phyloP scores from a whole-genome alignment of 2,329 filamentous ascomycete genomes.

The Ilyonectria robusta region DNA sequence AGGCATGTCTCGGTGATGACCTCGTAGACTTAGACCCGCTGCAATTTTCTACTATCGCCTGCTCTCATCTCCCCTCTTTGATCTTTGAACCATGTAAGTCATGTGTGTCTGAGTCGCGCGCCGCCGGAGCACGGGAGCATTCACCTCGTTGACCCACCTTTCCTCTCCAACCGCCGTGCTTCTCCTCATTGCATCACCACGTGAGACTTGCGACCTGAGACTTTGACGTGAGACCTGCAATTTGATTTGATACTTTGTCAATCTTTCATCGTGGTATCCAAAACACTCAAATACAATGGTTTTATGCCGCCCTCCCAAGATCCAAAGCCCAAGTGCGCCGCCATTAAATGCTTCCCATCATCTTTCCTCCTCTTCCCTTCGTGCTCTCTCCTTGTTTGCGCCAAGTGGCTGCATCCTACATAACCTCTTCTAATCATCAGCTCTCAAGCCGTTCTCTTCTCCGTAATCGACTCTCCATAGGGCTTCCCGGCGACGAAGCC shows the following conservation, averaged over 20 bases:
- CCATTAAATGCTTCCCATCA: conserved; percentile 10
- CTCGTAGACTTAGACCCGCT: not conserved
- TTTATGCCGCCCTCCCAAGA: conserved; percentile 12
- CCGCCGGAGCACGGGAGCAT: not conserved
- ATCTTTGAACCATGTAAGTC: not conserved
- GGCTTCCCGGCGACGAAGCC: conserved; percentile 67
- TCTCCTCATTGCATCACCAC: not conserved
- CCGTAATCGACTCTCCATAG: conserved; percentile 69
- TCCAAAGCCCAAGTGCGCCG: conserved; percentile 20
- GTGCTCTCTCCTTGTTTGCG: not conserved
- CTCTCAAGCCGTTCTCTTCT: conserved; percentile 65
- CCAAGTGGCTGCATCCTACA: not conserved
- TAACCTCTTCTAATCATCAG: not conserved
- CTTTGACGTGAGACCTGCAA: conserved; percentile 4
- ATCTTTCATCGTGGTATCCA: conserved; percentile 27
- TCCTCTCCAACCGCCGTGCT: not conserved
- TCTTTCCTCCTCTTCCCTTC: conserved; percentile 1
- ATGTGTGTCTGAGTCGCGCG: not conserved
- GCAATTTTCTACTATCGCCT: not conserved
- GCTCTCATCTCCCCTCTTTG: not conserved
- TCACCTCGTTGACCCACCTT: not conserved
- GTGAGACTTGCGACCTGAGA: not conserved
- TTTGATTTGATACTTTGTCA: conserved; percentile 37
- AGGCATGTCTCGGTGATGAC: not conserved
- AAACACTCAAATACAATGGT: conserved; percentile 16